These are phyloP conservation scores for Termitomyces sp. DNA, from an alignment of 768 basidiomycete species.

Conservation along the genomic window DNA sequence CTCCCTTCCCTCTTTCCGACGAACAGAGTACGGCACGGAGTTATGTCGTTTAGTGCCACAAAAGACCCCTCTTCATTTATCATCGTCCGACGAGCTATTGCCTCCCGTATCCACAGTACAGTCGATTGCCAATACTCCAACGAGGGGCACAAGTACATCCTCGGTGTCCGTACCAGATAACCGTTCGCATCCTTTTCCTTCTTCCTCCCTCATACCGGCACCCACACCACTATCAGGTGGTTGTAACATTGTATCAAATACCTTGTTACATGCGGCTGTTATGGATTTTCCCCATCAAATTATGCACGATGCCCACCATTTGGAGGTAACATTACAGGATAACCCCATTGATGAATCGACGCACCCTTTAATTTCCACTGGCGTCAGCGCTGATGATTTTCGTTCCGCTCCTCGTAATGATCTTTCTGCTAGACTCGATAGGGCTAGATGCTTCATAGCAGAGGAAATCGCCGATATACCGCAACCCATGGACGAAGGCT, in stretches of 20 bases:
- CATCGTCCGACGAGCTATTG: conserved; percentile 22
- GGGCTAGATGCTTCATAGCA: conserved; percentile 14
- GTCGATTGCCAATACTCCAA: neutral
- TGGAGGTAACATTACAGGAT: conserved; percentile 1
- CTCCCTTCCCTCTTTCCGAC: neutral
- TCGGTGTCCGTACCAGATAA: neutral
- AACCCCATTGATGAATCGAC: conserved; percentile 10
- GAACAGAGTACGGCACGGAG: neutral
- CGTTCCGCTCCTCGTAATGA: conserved; percentile 22
- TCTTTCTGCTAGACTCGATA: conserved; percentile 36
- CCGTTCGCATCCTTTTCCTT: no score
- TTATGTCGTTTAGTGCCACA: neutral
- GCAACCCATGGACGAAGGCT: conserved; percentile 14
- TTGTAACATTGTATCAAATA: neutral
- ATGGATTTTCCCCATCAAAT: conserved; percentile 5
- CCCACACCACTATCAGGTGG: neutral
- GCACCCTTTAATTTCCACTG: conserved; percentile 10
- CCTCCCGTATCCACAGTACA: conserved; percentile 17
- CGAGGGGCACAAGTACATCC: neutral
- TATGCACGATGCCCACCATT: neutral
- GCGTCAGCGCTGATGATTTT: conserved; percentile 3
- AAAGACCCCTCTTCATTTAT: conserved; percentile 1
- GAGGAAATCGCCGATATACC: neutral
- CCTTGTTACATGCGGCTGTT: neutral
- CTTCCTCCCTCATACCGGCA: neutral